Percentiles rank a stretch among this genome's conserved stretches.
phyloP scores from a whole-genome alignment of 805 yeast species.

The Kuraishia cidri region DNA sequence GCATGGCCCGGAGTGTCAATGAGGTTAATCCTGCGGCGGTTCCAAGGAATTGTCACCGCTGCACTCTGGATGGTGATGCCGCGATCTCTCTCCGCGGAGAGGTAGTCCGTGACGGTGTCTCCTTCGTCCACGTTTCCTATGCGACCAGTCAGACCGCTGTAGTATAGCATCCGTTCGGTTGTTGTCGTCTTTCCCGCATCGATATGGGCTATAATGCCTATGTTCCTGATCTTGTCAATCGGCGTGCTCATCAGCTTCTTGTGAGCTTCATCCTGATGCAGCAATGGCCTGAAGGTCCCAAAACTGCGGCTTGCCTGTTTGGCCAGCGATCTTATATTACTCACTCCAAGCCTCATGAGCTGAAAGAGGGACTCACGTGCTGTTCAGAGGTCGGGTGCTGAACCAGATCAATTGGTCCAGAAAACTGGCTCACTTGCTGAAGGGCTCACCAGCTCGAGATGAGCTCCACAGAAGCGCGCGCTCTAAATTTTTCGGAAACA shows the following conservation, averaged over 20 bases:
- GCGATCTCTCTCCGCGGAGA: conserved; percentile 83
- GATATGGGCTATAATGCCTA: conserved; percentile 97
- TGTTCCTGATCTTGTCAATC: conserved; percentile 53
- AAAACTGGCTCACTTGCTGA: too few relatives aligned
- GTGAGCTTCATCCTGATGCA: background rate
- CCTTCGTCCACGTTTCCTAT: conserved; percentile 96
- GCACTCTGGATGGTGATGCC: conserved; percentile 98
- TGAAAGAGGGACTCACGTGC: too few relatives aligned
- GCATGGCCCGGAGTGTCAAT: conserved; percentile 99
- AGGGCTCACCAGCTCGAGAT: too few relatives aligned
- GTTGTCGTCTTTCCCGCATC: conserved; percentile 99
- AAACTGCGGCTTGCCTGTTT: too few relatives aligned
- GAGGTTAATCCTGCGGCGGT: conserved; percentile 59
- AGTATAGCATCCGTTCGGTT: conserved; percentile 91
- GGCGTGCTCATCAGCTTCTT: too few relatives aligned
- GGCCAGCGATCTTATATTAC: too few relatives aligned
- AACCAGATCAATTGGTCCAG: too few relatives aligned
- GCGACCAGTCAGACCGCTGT: conserved; percentile 68
- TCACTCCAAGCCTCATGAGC: too few relatives aligned
- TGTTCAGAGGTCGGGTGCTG: too few relatives aligned
- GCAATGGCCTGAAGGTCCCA: too few relatives aligned
- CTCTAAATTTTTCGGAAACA: too few relatives aligned
- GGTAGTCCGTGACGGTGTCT: conserved; percentile 89
- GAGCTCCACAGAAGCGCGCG: too few relatives aligned
- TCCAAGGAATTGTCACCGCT: conserved; percentile 88